Conservation (phyloP, 75 land plant genomes). For the Picea glauca region DNA sequence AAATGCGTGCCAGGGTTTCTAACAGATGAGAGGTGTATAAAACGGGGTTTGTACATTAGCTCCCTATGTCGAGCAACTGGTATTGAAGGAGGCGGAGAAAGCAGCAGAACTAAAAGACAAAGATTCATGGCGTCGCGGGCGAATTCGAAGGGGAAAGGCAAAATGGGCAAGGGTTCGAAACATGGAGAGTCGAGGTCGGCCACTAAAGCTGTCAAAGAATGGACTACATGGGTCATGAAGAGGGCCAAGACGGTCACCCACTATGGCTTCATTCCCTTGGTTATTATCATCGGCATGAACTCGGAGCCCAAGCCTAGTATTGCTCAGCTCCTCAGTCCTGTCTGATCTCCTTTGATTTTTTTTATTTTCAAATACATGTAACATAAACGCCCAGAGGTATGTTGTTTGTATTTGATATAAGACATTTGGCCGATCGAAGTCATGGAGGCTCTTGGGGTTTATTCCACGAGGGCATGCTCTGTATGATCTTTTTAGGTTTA, state of each 20-base stretch:
- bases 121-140: constrained; percentile 19
- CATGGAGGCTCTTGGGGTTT: too few relatives aligned
- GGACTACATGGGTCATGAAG: constrained; percentile 68
- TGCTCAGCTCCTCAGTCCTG: constrained; percentile 74
- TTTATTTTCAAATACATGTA: not conserved
- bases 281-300: constrained; percentile 84
- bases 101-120: not conserved
- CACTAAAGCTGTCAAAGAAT: constrained; percentile 38
- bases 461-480: too few relatives aligned
- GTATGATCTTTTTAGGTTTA: too few relatives aligned
- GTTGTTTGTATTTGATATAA: not conserved
- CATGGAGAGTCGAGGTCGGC: not conserved
- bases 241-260: constrained; percentile 69
- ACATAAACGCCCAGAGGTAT: not conserved
- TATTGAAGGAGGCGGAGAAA: too few relatives aligned
- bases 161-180: constrained; percentile 15
- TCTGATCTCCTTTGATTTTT: constrained; percentile 19
- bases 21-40: too few relatives aligned
- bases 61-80: too few relatives aligned
- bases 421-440: not conserved
- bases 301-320: constrained; percentile 77
- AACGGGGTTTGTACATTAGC: too few relatives aligned
- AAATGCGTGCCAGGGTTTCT: too few relatives aligned
- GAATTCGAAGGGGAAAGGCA: constrained; percentile 25
- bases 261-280: constrained; percentile 80